Evolutionary conservation across 495 filamentous ascomycete species (phyloP), one percentile per base, ranked within the genome.

Genomic region (Hypoxylon lenormandii): DNA sequence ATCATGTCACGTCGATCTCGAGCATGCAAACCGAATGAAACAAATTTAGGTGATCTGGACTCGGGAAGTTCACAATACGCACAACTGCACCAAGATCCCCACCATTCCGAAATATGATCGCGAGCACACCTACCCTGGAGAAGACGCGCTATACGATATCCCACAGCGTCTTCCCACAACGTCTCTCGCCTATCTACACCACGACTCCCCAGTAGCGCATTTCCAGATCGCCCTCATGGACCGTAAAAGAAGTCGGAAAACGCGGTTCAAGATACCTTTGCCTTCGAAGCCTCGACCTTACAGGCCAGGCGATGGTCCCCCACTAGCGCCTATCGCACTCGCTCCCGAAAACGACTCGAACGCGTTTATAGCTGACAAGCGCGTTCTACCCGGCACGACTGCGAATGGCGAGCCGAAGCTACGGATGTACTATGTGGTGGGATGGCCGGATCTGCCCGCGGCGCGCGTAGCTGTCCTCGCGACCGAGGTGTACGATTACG

Each of bases 281-380:
- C 57, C 53, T 19, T 76, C 68, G 13, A 74, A 78, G 1, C 62
- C 76, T 46, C 57, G 33, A 43, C 67, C 60, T 19, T 82, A 82
- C 51, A 72, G 74, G 19, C 77, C 69, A 22, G 79, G 78, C 69
- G 79, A 78, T 1, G 80, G 79, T 0, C 80, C 79, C 1, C 77
- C 76, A 0, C 61, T 74, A 0, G 74, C 76, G n/a, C 77, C 73
- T 6, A 69, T 83, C 22, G 56, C 72, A 19, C 60, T 84, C 15
- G 22, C 57, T 0, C 81, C 76, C 11, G 72, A 74, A 5, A 54
- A 70, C 53, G 82, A 83, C 49, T 78, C 80, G 13, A 77, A 77
- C 33, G 82, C 79, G 15, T 83, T 80, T 62, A 83, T 84, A 52
- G 68, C 82, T 70, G 77, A 81, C 68, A 78, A 82, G 45, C 71